Conservation (phyloP, 2,329 filamentous ascomycete genomes). For the Botrytis fragariae region DNA sequence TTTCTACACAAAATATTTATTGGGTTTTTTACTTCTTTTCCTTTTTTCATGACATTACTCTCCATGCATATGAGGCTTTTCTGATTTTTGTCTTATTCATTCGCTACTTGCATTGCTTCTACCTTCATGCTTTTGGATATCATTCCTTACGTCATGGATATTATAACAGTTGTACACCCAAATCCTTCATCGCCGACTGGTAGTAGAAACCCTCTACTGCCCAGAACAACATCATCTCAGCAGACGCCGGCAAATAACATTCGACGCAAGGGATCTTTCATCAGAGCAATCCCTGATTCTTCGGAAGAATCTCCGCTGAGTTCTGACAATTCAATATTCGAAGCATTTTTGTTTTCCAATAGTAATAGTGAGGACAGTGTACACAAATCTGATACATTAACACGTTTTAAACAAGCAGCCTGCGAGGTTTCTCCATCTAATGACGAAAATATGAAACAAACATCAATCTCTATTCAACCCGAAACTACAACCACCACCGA, state of each 20-base stretch:
- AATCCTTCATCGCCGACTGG: constrained; percentile 6
- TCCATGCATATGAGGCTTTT: constrained; percentile 7
- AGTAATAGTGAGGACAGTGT: constrained; percentile 36
- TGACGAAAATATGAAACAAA: constrained; percentile 17
- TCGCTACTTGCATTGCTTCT: constrained; percentile 6
- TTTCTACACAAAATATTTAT: neutral
- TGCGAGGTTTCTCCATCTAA: neutral
- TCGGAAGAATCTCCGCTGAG: constrained; percentile 40
- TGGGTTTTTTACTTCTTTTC: neutral
- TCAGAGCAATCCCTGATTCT: constrained; percentile 36
- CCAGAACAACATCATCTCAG: constrained; percentile 23
- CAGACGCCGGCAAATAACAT: constrained; percentile 31
- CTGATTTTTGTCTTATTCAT: constrained; percentile 14
- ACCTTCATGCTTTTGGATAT: constrained; percentile 25
- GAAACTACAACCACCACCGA: constrained; percentile 13
- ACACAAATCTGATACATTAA: constrained; percentile 25
- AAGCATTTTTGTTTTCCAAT: constrained; percentile 41
- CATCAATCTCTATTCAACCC: constrained; percentile 12
- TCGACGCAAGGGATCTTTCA: constrained; percentile 37
- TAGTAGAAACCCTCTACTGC: constrained; percentile 27
- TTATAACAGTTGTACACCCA: constrained; percentile 22
- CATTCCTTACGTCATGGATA: constrained; percentile 26
- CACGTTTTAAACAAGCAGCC: constrained; percentile 3
- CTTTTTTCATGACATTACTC: neutral
- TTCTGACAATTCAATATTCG: constrained; percentile 41